Base-by-base conservation (phyloP, 2,329 filamentous ascomycete species). In the Lecanicillium sp. region DNA sequence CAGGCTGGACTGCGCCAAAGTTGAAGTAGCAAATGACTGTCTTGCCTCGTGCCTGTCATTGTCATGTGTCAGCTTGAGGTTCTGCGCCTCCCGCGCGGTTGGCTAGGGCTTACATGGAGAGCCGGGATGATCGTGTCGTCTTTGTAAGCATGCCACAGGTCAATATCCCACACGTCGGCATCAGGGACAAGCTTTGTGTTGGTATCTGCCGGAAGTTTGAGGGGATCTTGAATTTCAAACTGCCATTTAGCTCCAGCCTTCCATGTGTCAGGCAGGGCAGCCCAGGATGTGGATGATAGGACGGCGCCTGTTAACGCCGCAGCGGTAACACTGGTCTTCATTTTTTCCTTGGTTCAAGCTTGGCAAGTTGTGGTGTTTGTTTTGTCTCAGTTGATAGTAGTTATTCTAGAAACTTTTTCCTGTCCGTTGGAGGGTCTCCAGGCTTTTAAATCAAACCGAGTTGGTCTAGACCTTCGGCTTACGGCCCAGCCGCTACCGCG, bases 21-120 rank as follows among this genome's bases (percentile, higher is more conserved):
- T 59, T 60, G 46, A 59, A 54, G 46, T 60, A 60, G 45, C 57
- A 60, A 14, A 60, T 47, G 3, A 60, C 48, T 19, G 55, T 52
- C 18, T 60, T 60, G 29, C 49, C 49, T 7, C 35, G 25, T 3
- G 17, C 15, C 35, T 37, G 3, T 5, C 11, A 20, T 4, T 25
- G 22, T 25, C 22, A 6, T 25, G 11, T 13, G 15, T 37, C 20
- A 34, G 32, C 19, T 34, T 17, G 30, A 6, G 14, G 7, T 34
- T 13, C 14, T 34, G 17, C 18, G 17, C 5, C 18, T 25, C 22
- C 6, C 11, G 22, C 11, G 7, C 11, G 22, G 11, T 7, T 25
- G 12, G 3, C 5, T 5, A 6, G 3, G 3, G 20, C 15, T 19
- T 56, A 20, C 19, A 39, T 39, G 37, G 5, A 39, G 29, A 3